phyloP scores from a whole-genome alignment of 192 early-diverging fungal species.

The Haplosporangium gracile region DNA sequence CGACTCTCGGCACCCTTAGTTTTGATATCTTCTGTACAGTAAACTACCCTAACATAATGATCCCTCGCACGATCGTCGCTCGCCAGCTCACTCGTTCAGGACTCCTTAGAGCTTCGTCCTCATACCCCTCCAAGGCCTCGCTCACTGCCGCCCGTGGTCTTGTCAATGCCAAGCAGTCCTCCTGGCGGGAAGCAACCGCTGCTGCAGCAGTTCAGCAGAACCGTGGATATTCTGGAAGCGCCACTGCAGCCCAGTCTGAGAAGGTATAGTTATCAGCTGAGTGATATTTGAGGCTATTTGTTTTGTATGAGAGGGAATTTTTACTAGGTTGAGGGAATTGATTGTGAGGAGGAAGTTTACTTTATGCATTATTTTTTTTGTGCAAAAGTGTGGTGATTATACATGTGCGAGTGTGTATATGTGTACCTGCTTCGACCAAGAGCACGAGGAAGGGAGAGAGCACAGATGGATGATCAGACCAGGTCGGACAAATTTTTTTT shows the following conservation, averaged over 20 bases:
- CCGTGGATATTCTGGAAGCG: conserved; percentile 33
- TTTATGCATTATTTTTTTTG: background rate
- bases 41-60: conserved; percentile 13
- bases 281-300: no score
- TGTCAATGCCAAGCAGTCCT: conserved; percentile 31
- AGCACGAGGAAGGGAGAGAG: background rate
- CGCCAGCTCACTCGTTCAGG: conserved; percentile 31
- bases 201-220: conserved; percentile 10
- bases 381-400: background rate
- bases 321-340: background rate
- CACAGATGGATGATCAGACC: background rate
- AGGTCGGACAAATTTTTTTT: background rate
- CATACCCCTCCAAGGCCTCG: conserved; percentile 26
- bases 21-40: background rate
- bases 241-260: conserved; percentile 46
- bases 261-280: conserved; percentile 19
- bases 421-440: background rate
- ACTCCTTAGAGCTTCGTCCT: conserved; percentile 16
- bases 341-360: background rate
- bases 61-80: conserved; percentile 26
- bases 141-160: conserved; percentile 35
- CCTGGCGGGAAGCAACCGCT: conserved; percentile 26
- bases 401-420: background rate
- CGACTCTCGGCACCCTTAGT: background rate
- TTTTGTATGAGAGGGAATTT: background rate